These are phyloP conservation scores for Paecilomyces sp. DNA, from an alignment of 2,329 filamentous ascomycete genomes.

Conservation along the genomic window DNA sequence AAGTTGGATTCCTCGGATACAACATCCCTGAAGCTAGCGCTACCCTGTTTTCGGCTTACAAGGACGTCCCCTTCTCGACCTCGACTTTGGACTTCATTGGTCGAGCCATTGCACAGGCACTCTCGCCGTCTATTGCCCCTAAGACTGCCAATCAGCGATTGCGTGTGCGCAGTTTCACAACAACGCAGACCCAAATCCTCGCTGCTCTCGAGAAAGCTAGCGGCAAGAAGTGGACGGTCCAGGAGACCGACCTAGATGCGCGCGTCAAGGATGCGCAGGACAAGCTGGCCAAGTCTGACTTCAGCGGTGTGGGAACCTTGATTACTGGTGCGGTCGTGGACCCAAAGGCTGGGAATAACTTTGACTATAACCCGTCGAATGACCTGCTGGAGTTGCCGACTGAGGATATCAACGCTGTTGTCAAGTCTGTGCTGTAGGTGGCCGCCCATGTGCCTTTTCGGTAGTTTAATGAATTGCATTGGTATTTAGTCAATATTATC, in stretches of 20 bases:
- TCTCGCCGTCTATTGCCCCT: conserved; percentile 5
- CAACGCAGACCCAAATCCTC: conserved; percentile 3
- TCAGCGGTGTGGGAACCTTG: conserved; percentile 4
- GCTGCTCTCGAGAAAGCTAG: conserved; percentile 5
- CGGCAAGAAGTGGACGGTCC: conserved; percentile 6
- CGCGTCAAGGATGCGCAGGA: conserved; percentile 1
- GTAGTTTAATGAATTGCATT: background rate
- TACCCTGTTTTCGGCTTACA: conserved; percentile 13
- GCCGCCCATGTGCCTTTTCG: background rate
- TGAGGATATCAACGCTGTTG: background rate
- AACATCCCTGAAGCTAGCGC: conserved; percentile 21
- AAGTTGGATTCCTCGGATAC: conserved; percentile 24
- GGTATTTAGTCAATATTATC: background rate
- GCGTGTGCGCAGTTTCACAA: conserved; percentile 4
- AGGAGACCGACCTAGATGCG: conserved; percentile 5
- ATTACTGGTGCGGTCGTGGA: conserved; percentile 5
- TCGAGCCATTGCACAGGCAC: conserved; percentile 10
- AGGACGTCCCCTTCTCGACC: conserved; percentile 11
- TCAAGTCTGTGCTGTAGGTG: background rate
- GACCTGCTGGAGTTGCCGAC: conserved; percentile 6
- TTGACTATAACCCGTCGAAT: conserved; percentile 7
- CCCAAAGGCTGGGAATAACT: conserved; percentile 5
- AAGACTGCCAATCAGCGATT: conserved; percentile 9
- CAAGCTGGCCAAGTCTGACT: conserved; percentile 6
- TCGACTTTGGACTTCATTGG: conserved; percentile 11